Conservation (phyloP, 2,329 filamentous ascomycete species). For the Calonectria crousiana region DNA sequence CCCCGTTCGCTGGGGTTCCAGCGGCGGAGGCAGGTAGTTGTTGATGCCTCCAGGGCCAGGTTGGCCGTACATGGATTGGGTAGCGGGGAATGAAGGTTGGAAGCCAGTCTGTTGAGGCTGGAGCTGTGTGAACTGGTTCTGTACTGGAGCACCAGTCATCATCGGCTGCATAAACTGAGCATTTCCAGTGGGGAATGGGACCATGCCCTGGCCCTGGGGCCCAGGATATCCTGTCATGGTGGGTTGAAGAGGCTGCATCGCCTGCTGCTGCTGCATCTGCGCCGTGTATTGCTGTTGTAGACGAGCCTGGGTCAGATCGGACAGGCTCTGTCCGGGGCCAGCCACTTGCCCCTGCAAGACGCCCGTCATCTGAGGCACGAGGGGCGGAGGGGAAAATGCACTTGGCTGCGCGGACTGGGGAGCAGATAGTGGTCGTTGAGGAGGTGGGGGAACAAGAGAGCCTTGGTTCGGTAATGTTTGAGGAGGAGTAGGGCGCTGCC, state of each 20-base stretch:
- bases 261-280: slow-evolving; percentile 58
- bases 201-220: slow-evolving; percentile 52
- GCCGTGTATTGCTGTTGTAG: slow-evolving; percentile 71
- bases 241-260: slow-evolving; percentile 57
- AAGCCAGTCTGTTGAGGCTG: slow-evolving; percentile 77
- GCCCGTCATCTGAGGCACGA: slow-evolving; percentile 90
- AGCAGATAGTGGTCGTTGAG: slow-evolving; percentile 85
- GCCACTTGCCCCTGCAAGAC: slow-evolving; percentile 72
- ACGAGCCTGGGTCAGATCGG: slow-evolving; percentile 77
- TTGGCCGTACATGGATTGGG: slow-evolving; percentile 64
- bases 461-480: slow-evolving; percentile 69
- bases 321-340: slow-evolving; percentile 80
- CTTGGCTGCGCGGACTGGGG: slow-evolving; percentile 84
- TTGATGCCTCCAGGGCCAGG: slow-evolving; percentile 62
- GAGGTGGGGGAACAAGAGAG: slow-evolving; percentile 80
- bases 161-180: slow-evolving; percentile 61
- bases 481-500: slow-evolving; percentile 80
- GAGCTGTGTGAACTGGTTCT: slow-evolving; percentile 59
- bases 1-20: slow-evolving; percentile 72
- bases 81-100: slow-evolving; percentile 55
- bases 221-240: slow-evolving; percentile 51
- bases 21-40: slow-evolving; percentile 67
- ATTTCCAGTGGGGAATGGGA: slow-evolving; percentile 51
- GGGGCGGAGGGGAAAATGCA: slow-evolving; percentile 77
- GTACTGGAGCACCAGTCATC: slow-evolving; percentile 59